Evolutionary conservation across 768 basidiomycete genomes (phyloP).

Genomic region (Russula virescens): DNA sequence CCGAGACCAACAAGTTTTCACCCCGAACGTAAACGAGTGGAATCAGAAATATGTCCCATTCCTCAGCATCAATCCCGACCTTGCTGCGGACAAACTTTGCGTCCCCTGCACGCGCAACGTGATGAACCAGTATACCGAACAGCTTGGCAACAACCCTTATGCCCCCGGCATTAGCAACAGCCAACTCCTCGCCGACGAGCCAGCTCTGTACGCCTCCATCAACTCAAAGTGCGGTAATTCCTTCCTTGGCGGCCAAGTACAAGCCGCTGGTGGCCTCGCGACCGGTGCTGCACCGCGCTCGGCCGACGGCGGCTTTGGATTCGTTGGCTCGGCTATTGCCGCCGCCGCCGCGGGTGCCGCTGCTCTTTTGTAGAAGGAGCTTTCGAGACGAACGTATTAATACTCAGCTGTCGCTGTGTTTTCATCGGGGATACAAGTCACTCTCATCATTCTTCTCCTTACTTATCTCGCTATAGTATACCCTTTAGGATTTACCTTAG

Average conservation of each 20-base stretch:
- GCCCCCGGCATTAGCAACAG: slow-evolving; percentile 66
- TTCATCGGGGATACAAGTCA: slow-evolving; percentile 1
- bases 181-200: slow-evolving; percentile 60
- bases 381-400: background rate
- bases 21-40: slow-evolving; percentile 54
- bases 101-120: slow-evolving; percentile 74
- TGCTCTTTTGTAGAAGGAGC: slow-evolving; percentile 27
- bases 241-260: slow-evolving; percentile 64
- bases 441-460: background rate
- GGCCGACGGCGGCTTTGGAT: slow-evolving; percentile 28
- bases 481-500: slow-evolving; percentile 11
- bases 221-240: slow-evolving; percentile 56
- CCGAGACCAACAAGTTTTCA: slow-evolving; percentile 29
- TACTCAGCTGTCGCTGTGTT: background rate
- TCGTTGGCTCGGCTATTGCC: slow-evolving; percentile 32
- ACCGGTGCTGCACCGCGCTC: slow-evolving; percentile 31
- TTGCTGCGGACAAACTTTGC: slow-evolving; percentile 58
- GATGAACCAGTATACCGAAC: slow-evolving; percentile 70
- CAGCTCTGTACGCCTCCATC: slow-evolving; percentile 57
- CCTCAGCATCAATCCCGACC: slow-evolving; percentile 62
- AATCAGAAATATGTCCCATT: slow-evolving; percentile 62
- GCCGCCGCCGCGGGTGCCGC: slow-evolving; percentile 32
- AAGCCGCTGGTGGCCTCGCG: slow-evolving; percentile 60
- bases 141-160: slow-evolving; percentile 66
- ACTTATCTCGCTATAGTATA: slow-evolving; percentile 20